Conservation (phyloP, 345 rosid species). For the Durio zibethinus region DNA sequence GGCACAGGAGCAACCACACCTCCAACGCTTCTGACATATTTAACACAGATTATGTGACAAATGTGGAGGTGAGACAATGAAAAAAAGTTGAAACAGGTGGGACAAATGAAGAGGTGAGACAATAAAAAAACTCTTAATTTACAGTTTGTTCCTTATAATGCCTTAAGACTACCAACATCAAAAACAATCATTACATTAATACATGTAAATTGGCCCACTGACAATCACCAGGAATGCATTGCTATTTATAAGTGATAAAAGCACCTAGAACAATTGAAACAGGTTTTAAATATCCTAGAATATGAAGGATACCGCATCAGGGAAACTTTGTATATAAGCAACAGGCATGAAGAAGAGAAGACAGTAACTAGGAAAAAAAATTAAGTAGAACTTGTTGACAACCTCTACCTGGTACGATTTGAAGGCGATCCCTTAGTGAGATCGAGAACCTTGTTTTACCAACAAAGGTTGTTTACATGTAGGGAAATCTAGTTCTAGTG, state of each 20-base stretch:
- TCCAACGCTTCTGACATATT: neutral
- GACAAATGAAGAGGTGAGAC: neutral
- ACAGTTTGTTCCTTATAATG: neutral
- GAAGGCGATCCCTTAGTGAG: neutral
- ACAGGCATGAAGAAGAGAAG: neutral
- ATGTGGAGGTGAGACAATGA: neutral
- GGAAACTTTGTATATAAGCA: neutral
- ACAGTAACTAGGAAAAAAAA: neutral
- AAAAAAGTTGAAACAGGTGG: too few relatives aligned
- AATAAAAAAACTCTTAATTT: too few relatives aligned
- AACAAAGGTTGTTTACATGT: neutral
- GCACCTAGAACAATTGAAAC: neutral
- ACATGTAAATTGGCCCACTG: neutral
- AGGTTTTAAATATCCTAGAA: neutral
- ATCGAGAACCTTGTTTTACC: neutral
- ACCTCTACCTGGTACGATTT: neutral
- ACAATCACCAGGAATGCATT: neutral
- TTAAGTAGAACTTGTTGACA: neutral
- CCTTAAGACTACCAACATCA: neutral
- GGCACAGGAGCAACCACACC: neutral
- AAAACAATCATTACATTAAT: neutral
- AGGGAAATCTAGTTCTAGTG: neutral
- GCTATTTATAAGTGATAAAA: neutral
- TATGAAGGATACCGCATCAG: neutral
- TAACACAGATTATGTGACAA: neutral